Conservation (phyloP, 176 grass and related monocot genomes). For the Eragrostis curvula region DNA sequence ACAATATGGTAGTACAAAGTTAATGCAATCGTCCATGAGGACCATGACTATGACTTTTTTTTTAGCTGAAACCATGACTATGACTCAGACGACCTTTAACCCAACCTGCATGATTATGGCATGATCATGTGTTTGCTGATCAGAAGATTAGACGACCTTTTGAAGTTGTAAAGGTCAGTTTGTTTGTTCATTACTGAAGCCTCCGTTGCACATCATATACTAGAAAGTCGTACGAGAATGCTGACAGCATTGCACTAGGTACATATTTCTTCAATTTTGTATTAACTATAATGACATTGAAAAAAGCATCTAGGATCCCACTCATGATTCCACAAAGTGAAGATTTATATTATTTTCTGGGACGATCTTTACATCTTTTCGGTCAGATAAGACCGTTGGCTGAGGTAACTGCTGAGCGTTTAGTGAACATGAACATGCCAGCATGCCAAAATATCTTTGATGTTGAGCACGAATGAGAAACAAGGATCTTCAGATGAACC, state of each 20-base stretch:
- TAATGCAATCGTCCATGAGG: too few species aligned
- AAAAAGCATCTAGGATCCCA: conserved; percentile 17
- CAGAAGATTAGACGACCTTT: neutral
- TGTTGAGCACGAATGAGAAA: neutral
- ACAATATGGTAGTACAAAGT: too few species aligned
- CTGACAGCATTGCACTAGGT: neutral
- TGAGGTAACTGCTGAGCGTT: conserved; percentile 43
- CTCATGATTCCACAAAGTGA: conserved; percentile 28
- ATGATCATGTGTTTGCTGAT: neutral
- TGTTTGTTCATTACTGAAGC: neutral
- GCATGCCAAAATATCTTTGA: neutral
- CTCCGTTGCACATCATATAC: neutral
- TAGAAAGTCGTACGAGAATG: conserved; percentile 6
- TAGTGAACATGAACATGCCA: neutral
- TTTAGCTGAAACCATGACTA: too few species aligned
- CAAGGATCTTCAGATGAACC: neutral
- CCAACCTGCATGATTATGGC: neutral
- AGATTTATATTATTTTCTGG: conserved; percentile 7
- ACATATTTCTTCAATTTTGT: neutral
- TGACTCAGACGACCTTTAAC: neutral
- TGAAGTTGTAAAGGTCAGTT: conserved; percentile 23
- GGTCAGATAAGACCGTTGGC: conserved; percentile 18
- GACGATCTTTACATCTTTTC: conserved; percentile 15
- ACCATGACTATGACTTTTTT: too few species aligned
- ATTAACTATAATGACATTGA: neutral